Conservation (phyloP, 2,329 filamentous ascomycete genomes). For the Keithomyces neogunnii region DNA sequence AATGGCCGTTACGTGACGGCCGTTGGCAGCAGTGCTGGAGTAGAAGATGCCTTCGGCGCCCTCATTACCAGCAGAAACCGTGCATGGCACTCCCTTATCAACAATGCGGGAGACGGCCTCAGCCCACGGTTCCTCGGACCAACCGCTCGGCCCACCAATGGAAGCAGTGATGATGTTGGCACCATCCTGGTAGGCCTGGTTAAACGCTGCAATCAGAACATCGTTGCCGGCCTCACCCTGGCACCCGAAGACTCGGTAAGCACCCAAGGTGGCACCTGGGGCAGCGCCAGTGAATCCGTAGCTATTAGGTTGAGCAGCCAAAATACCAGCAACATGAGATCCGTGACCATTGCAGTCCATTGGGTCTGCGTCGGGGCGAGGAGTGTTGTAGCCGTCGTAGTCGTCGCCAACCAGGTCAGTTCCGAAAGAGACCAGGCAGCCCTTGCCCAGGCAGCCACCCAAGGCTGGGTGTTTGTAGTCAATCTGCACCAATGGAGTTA, state of each 20-base stretch:
- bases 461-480: constrained; percentile 57
- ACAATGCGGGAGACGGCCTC: constrained; percentile 43
- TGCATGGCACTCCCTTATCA: constrained; percentile 42
- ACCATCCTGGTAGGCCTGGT: constrained; percentile 52
- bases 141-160: constrained; percentile 42
- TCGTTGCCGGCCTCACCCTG: constrained; percentile 41
- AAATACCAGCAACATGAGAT: constrained; percentile 53
- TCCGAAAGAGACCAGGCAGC: constrained; percentile 49
- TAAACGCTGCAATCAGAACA: constrained; percentile 50
- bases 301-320: constrained; percentile 47
- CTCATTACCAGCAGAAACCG: constrained; percentile 44
- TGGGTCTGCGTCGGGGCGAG: constrained; percentile 40
- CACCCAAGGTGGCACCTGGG: constrained; percentile 45
- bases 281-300: constrained; percentile 50
- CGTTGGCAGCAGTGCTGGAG: constrained; percentile 38
- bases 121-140: constrained; percentile 43
- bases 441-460: constrained; percentile 54
- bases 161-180: constrained; percentile 49
- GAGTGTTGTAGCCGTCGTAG: constrained; percentile 32
- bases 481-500: constrained; percentile 24
- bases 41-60: constrained; percentile 40
- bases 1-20: constrained; percentile 37
- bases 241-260: constrained; percentile 52
- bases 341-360: constrained; percentile 52
- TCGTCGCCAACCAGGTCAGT: constrained; percentile 49